Evolutionary conservation across 106 monocot genomes (phyloP), one percentile per base, ranked within the genome.

Genomic region (Platanthera zijinensis): DNA sequence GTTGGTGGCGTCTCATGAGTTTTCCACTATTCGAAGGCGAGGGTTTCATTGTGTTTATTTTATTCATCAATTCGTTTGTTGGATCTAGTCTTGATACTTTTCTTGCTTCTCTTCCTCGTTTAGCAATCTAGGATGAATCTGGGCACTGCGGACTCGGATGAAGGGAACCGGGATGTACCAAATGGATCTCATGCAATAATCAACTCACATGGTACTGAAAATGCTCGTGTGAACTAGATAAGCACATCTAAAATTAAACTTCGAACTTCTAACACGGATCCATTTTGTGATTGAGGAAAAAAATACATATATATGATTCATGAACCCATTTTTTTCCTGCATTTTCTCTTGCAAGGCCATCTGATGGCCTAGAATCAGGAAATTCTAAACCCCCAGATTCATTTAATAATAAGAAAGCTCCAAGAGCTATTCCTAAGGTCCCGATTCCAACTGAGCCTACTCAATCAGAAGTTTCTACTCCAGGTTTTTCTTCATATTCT

Each of bases 111-210:
- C 4, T 69, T 9, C 3, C 5, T 10, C 12, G 1, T 72, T 51
- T 51, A 97, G 97, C 73, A 78, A 45, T 59, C 82, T 74, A 89
- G 72, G 49, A 21, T 7, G 8, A 72, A 22, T 51, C 18, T 21
- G 18, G 51, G 17, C 11, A 72, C 67, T 30, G 15, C 83, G 62
- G 71, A 54, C 30, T 54, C 80, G 7, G 82, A 80, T 13, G 19
- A 80, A 14, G 66, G 75, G 45, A 46, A 30, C 50, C 70, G 78
- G 39, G 66, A 72, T 59, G 76, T 80, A 9, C 88, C 77, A 39
- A 89, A 87, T 77, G 89, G 85, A 67, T 80, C 80, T 7, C 80
- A 79, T 56, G 51, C 49, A 0, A 82, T 79, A 39, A 46, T 69
- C 18, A 75, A 81, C 15, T 80, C 74, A 28, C 84, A 76, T 73